Conservation (phyloP, 139 green algal species). For the Chlamydomonas eustigma region DNA sequence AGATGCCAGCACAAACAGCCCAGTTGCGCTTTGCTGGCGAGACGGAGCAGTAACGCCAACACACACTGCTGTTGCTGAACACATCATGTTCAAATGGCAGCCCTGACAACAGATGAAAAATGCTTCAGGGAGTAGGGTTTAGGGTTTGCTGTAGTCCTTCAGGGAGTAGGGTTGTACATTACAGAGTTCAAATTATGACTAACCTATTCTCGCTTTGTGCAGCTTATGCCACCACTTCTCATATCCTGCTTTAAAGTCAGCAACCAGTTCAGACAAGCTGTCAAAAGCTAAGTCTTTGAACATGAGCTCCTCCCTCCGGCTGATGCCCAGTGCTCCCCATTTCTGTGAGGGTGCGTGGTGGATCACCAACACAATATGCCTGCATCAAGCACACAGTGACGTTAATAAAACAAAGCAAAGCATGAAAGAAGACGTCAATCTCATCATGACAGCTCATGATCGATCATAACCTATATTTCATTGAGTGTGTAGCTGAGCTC, state of each 20-base stretch:
- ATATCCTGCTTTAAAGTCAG: conserved; percentile 48
- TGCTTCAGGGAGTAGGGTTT: not conserved
- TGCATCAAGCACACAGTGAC: not conserved
- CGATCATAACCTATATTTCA: not conserved
- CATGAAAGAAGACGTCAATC: not conserved
- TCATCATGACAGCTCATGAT: not conserved
- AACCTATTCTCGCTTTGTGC: conserved; percentile 16
- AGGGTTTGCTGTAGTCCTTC: not conserved
- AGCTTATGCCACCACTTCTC: conserved; percentile 39
- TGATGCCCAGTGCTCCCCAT: conserved; percentile 61
- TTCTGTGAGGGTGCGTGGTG: conserved; percentile 27
- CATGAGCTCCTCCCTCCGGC: conserved; percentile 48
- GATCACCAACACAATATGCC: conserved; percentile 56
- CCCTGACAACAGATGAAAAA: conserved; percentile 20
- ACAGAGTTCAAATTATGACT: no score
- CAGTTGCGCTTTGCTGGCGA: conserved; percentile 5
- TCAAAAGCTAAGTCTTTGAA: conserved; percentile 40
- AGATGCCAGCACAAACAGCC: not conserved
- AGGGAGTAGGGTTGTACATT: not conserved
- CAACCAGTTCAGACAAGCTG: conserved; percentile 49
- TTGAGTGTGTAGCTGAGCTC: no score
- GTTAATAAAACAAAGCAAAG: not conserved
- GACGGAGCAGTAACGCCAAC: conserved; percentile 37
- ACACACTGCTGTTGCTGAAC: conserved; percentile 33
- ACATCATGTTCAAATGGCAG: conserved; percentile 52